Evolutionary conservation across 371 early-diverging fungal species (phyloP), one percentile per base, ranked within the genome.

Genomic region (Mucor indicus): DNA sequence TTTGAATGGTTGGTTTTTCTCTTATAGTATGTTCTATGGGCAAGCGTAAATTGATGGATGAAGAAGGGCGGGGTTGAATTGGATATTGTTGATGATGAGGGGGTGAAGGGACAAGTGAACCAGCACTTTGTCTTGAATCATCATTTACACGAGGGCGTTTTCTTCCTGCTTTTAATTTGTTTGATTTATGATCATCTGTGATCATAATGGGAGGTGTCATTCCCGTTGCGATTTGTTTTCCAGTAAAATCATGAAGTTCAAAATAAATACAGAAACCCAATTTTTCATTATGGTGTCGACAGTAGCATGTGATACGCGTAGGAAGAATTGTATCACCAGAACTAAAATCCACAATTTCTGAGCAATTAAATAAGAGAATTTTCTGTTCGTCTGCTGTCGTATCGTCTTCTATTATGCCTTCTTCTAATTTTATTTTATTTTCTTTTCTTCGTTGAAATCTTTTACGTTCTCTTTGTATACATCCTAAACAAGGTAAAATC

Each of bases 171-270:
- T 75, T 79, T 27, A 69, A 54, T 62, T 91, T 91, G 48, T 81
- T 85, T 5, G 91, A 86, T 61, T 96, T 96, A 73, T 96, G 96
- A 61, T 96, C 96, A 55, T 96, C 96, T 1, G 96, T 96, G 44
- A 96, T 93, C 87, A 96, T 86, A 36, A 96, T 91, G 4, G 96
- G 93, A 2, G 95, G 91, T 9, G 95, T 91, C 55, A 88, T 77
- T 24, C 91, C 93, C 3, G 83, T 78, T 8, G 93, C 92, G 7
- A 93, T 74, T 32, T 82, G 69, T 22, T 76, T 69, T 39, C 85
- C 83, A 23, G 67, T 67, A 53, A 80, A 68, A 63, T 96, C 93
- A 17, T 79, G 74, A 59, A 91, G 79, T 29, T 84, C 72, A 60
- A 93, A 89, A 53, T 85, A 88, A 23, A 96, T 72, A 54, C 77